Conservation (phyloP, 768 basidiomycete species). For the Kwoniella sp. region DNA sequence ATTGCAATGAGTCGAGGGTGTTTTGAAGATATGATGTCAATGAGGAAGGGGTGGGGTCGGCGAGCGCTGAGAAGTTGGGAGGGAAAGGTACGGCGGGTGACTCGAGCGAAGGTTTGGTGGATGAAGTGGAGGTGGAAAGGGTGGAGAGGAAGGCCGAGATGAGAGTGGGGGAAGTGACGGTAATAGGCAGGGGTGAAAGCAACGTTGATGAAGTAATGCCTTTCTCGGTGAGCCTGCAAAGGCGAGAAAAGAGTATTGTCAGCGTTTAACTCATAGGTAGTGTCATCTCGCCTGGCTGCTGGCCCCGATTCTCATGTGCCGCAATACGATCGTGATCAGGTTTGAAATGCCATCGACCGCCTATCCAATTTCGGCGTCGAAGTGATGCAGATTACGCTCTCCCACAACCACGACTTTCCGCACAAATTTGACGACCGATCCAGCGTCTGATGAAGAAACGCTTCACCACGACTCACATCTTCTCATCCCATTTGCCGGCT, state of each 20-base stretch:
- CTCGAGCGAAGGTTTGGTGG: conserved; percentile 41
- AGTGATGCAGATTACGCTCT: too few relatives aligned
- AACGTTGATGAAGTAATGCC: conserved; percentile 82
- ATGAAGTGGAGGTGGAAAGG: conserved; percentile 60
- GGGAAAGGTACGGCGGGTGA: conserved; percentile 42
- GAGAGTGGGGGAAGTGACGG: conserved; percentile 78
- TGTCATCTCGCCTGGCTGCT: too few relatives aligned
- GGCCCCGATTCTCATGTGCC: too few relatives aligned
- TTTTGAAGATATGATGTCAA: conserved; percentile 77
- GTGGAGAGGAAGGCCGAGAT: conserved; percentile 75
- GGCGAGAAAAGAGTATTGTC: neutral
- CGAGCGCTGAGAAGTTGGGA: conserved; percentile 68
- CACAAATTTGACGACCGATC: too few relatives aligned
- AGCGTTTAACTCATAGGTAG: too few relatives aligned
- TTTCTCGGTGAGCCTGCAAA: conserved; percentile 70
- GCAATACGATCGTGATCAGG: too few relatives aligned
- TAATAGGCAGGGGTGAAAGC: conserved; percentile 80
- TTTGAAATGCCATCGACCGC: too few relatives aligned
- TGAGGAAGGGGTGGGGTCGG: conserved; percentile 68
- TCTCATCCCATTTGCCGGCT: conserved; percentile 77
- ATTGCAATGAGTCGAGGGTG: conserved; percentile 80
- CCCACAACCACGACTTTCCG: too few relatives aligned
- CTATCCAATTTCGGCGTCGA: too few relatives aligned
- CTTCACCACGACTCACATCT: conserved; percentile 67
- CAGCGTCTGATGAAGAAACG: too few relatives aligned